Evolutionary conservation across 1,284 basidiomycete species (phyloP).

Genomic region (Melampsora americana): DNA sequence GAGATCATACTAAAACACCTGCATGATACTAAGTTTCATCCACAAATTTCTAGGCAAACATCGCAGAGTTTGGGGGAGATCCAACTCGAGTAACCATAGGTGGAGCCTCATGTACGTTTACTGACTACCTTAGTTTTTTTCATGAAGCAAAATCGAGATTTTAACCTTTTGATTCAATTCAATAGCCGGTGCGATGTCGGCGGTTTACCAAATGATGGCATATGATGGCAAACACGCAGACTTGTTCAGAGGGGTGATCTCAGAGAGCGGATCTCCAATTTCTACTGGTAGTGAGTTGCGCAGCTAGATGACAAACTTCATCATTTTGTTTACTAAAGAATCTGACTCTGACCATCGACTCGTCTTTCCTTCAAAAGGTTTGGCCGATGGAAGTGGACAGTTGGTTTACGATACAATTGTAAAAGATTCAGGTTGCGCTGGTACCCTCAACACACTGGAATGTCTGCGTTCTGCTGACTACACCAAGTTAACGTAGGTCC

Average conservation of each 20-base stretch:
- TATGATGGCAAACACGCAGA: neutral
- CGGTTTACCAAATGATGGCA: neutral
- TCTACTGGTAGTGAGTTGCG: neutral
- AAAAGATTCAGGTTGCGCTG: neutral
- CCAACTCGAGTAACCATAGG: conserved; percentile 52
- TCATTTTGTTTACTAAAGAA: neutral
- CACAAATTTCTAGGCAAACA: conserved; percentile 47
- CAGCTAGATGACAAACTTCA: neutral
- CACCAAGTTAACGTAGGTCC: neutral
- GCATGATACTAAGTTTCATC: neutral
- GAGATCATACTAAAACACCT: neutral
- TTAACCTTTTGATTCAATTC: neutral
- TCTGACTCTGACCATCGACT: neutral
- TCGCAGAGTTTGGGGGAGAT: conserved; percentile 53
- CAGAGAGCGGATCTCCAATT: neutral
- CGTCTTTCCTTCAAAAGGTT: neutral
- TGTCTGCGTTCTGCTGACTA: neutral
- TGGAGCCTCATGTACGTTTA: neutral
- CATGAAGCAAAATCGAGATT: neutral
- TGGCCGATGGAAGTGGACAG: neutral
- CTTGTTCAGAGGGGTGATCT: neutral
- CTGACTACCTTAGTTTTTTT: neutral
- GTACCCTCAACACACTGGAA: neutral
- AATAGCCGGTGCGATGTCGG: neutral
- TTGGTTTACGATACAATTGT: neutral